Percentiles rank a stretch among this genome's conserved stretches.
Conservation (phyloP, 768 basidiomycete genomes). For the Melanogaster broomeanus region DNA sequence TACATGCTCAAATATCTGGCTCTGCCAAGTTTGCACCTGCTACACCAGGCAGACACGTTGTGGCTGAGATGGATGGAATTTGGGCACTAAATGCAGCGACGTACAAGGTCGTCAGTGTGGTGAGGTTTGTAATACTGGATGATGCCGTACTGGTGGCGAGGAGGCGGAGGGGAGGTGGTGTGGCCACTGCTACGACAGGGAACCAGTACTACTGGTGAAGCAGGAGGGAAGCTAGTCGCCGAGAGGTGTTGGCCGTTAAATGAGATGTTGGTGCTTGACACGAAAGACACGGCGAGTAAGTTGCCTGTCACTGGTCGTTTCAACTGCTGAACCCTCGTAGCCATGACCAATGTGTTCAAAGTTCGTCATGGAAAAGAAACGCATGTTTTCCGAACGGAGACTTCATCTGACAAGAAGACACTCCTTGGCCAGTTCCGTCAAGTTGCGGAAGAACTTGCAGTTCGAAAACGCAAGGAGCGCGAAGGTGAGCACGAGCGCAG, state of each 20-base stretch:
- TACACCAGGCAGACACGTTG: conserved; percentile 87
- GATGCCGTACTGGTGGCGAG: conserved; percentile 89
- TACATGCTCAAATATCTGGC: conserved; percentile 91
- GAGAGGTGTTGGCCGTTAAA: conserved; percentile 92
- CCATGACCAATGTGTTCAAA: conserved; percentile 96
- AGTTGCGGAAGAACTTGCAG: conserved; percentile 87
- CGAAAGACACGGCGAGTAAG: conserved; percentile 91
- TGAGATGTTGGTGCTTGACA: conserved; percentile 94
- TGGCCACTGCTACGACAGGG: conserved; percentile 60
- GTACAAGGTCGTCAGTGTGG: conserved; percentile 86
- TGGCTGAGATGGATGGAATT: conserved; percentile 82
- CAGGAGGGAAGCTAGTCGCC: conserved; percentile 78
- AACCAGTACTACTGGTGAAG: conserved; percentile 58
- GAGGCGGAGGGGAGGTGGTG: conserved; percentile 63
- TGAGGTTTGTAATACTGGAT: conserved; percentile 88
- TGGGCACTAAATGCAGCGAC: conserved; percentile 90
- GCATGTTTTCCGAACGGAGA: conserved; percentile 89
- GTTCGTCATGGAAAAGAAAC: conserved; percentile 92
- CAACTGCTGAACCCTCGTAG: conserved; percentile 32
- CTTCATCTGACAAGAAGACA: conserved; percentile 79
- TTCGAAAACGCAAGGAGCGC: conserved; percentile 89
- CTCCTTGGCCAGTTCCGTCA: conserved; percentile 86
- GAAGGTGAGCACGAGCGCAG: conserved; percentile 91
- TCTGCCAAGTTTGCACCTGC: conserved; percentile 94
- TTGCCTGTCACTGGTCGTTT: background rate